Conservation (phyloP, 768 basidiomycete genomes). For the Naganishia onofrii region DNA sequence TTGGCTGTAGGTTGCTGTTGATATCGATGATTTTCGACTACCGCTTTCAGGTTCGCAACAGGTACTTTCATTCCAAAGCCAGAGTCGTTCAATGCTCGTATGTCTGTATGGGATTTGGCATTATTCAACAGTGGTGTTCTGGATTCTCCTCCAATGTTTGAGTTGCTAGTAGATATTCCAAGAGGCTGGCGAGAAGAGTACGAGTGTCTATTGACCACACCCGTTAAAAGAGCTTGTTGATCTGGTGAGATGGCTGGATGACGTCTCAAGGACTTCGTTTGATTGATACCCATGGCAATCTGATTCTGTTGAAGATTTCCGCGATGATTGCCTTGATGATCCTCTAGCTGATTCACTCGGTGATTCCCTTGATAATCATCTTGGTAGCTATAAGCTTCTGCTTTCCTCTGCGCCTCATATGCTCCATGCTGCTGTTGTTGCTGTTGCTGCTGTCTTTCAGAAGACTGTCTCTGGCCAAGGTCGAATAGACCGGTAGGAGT, state of each 20-base stretch:
- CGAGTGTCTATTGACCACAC: neutral
- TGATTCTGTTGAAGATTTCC: neutral
- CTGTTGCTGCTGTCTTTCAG: neutral
- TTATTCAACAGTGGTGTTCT: slow-evolving; percentile 7
- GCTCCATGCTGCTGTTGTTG: neutral
- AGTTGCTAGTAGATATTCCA: neutral
- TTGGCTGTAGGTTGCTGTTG: neutral
- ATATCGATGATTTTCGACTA: neutral
- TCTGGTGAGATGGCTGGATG: slow-evolving; percentile 13
- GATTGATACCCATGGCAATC: neutral
- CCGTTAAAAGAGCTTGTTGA: slow-evolving; percentile 12
- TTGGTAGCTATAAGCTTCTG: neutral
- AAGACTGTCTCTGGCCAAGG: neutral
- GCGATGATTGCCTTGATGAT: neutral
- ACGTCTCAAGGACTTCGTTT: neutral
- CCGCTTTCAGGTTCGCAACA: neutral
- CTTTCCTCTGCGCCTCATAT: neutral
- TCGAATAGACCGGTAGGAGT: neutral
- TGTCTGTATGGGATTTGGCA: slow-evolving; percentile 5
- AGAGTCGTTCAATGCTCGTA: slow-evolving; percentile 13
- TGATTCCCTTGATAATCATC: neutral
- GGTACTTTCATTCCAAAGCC: slow-evolving; percentile 19
- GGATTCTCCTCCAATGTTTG: neutral
- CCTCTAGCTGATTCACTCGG: neutral
- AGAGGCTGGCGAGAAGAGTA: slow-evolving; percentile 13